Percentiles rank a stretch among this genome's conserved stretches.
phyloP scores from a whole-genome alignment of 768 basidiomycete genomes.

The Pisolithus orientalis region DNA sequence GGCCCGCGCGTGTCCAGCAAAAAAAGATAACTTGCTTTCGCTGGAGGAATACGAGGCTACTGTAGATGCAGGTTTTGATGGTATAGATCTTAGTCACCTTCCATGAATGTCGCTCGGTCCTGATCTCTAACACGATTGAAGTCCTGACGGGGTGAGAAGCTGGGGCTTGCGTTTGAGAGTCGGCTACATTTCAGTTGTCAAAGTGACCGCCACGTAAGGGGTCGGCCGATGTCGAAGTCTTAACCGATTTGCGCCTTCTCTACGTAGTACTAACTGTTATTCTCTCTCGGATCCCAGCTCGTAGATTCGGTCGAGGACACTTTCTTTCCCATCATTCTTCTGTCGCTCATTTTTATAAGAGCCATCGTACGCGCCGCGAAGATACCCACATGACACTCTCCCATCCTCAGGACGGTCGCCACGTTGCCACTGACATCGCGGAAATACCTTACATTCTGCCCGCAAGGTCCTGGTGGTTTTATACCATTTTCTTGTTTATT shows the following conservation, averaged over 20 bases:
- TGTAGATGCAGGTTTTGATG: slow-evolving; percentile 41
- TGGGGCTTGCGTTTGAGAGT: too few relatives aligned
- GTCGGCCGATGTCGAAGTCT: too few relatives aligned
- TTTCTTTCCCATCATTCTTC: neutral
- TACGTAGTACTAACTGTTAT: too few relatives aligned
- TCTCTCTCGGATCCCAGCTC: too few relatives aligned
- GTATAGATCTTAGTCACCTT: slow-evolving; percentile 31
- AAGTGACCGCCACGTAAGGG: too few relatives aligned
- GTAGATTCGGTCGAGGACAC: too few relatives aligned
- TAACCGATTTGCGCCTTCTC: too few relatives aligned
- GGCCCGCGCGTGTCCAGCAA: slow-evolving; percentile 15
- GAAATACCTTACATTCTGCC: slow-evolving; percentile 35
- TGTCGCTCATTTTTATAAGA: too few relatives aligned
- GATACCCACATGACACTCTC: slow-evolving; percentile 15
- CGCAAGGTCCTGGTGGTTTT: slow-evolving; percentile 46
- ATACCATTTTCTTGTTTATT: slow-evolving; percentile 47
- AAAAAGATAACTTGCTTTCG: slow-evolving; percentile 35
- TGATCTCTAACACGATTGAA: too few relatives aligned
- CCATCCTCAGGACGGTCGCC: neutral
- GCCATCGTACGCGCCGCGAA: neutral
- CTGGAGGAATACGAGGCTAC: slow-evolving; percentile 49
- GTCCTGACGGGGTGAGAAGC: too few relatives aligned
- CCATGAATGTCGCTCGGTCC: neutral
- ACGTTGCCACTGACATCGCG: neutral
- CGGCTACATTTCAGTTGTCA: too few relatives aligned